phyloP scores from a whole-genome alignment of 306 rosid genomes.

The cucumber (Cucumis sativus) region Cucumber_9930_V3 NC_026657.2:12745501-12746000 shows the following conservation, averaged over 20 bases:
- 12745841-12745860: not conserved
- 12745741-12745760: not conserved
- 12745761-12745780: not conserved
- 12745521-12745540: too few species aligned
- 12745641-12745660: not conserved
- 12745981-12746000: not conserved
- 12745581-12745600: too few species aligned
- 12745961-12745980: not conserved
- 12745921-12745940: not conserved
- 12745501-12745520: too few species aligned
- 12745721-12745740: not conserved
- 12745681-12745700: not conserved
- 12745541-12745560: not conserved
- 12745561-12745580: not conserved
- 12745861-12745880: not conserved
- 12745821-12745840: not conserved
- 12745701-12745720: not conserved
- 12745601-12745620: not conserved
- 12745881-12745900: not conserved
- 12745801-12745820: not conserved
- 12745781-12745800: not conserved
- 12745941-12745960: not conserved
- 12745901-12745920: not conserved
- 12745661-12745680: not conserved
- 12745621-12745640: not conserved